Percentiles rank a stretch among this genome's conserved stretches.
phyloP scores from a whole-genome alignment of 805 yeast species.

The Kazachstania africana region DNA sequence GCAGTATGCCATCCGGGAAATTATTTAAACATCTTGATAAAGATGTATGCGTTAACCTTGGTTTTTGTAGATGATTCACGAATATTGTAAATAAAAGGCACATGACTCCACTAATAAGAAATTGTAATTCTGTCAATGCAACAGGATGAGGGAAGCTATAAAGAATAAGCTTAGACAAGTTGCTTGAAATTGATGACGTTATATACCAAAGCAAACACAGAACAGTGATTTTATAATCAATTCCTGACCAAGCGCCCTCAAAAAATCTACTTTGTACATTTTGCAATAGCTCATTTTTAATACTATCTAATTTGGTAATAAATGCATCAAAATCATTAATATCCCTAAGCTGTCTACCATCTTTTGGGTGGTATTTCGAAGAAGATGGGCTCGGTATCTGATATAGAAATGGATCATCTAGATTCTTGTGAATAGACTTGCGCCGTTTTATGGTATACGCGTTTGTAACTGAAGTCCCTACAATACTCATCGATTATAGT shows the following conservation, averaged over 20 bases:
- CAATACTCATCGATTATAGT: too few species aligned
- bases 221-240: conserved; percentile 32
- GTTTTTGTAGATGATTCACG: conserved; percentile 37
- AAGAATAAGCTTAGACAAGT: conserved; percentile 68
- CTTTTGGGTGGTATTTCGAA: conserved; percentile 1
- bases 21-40: conserved; percentile 8
- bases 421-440: conserved; percentile 11
- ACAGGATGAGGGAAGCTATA: conserved; percentile 65
- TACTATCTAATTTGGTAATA: too few species aligned
- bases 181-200: conserved; percentile 68
- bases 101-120: conserved; percentile 54
- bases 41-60: conserved; percentile 7
- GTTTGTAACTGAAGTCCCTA: background rate
- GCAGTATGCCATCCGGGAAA: conserved; percentile 28
- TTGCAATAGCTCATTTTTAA: too few species aligned
- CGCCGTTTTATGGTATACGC: conserved; percentile 6
- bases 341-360: too few species aligned
- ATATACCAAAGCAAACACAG: conserved; percentile 74
- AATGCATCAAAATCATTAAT: too few species aligned
- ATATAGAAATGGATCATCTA: conserved; percentile 15
- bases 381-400: conserved; percentile 9
- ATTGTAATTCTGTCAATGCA: conserved; percentile 83
- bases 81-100: conserved; percentile 37
- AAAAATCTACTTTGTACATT: too few species aligned
- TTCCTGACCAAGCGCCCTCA: conserved; percentile 24